Percentiles rank a stretch among this genome's conserved stretches.
Conservation (phyloP, 495 filamentous ascomycete species). For the Xylaria curta region DNA sequence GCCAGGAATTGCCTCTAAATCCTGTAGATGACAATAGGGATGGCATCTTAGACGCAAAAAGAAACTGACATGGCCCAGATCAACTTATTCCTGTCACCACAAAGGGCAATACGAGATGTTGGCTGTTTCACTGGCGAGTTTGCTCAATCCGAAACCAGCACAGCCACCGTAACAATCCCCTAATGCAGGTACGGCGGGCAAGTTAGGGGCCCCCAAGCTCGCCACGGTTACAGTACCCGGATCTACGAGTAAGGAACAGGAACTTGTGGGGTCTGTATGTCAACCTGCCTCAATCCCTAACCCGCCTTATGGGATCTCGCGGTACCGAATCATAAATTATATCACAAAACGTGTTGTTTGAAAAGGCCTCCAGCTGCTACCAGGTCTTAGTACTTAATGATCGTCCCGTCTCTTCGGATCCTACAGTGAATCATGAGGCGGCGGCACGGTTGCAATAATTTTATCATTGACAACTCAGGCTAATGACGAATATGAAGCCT, state of each 20-base stretch:
- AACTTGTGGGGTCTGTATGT: slow-evolving; percentile 8
- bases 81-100: neutral
- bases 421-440: neutral
- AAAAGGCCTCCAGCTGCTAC: neutral
- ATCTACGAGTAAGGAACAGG: no score
- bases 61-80: neutral
- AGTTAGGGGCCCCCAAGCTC: neutral
- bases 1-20: neutral
- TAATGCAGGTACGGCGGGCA: slow-evolving; percentile 38
- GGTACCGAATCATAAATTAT: slow-evolving; percentile 8
- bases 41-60: neutral
- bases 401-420: slow-evolving; percentile 2
- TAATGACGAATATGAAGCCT: neutral
- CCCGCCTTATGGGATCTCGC: neutral
- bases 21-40: neutral
- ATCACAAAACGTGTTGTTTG: neutral
- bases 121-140: slow-evolving; percentile 10
- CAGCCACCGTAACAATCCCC: slow-evolving; percentile 33
- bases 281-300: slow-evolving; percentile 2
- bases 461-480: neutral
- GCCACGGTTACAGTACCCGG: neutral
- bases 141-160: slow-evolving; percentile 40
- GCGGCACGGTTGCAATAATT: neutral
- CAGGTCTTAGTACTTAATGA: neutral
- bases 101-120: slow-evolving; percentile 27